Base-by-base conservation (phyloP, 352 stramenopile genomes). In the Phytopythium helicoides region DNA sequence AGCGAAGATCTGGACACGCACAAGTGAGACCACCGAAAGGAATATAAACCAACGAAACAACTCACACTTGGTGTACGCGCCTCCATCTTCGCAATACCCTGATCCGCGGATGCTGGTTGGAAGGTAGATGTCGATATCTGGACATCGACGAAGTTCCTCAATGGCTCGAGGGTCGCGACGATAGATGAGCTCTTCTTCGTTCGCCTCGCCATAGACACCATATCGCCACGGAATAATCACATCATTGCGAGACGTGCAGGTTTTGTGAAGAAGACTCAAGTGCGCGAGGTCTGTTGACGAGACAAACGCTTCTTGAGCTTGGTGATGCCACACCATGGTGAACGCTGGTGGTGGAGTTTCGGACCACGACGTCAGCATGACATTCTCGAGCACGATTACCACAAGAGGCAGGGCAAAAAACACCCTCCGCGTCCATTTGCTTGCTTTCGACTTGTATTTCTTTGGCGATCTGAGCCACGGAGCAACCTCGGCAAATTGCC, bases 61-160 rank as follows among this genome's bases (percentile, higher is more conserved):
- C 64, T 19, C 45, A 81, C 71, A 77, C 31, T 82, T 78, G 0
- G 68, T 47, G 50, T 86, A 86, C 1, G 66, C 74, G 12, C 68
- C 54, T 3, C 52, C 59, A 35, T 86, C 74, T 42, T 86, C 74
- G 44, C 74, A 86, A 36, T 86, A 86, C 3, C 74, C 74, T 25
- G 80, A 62, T 9, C 55, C 55, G n/a, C 71, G 70, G n/a, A 85
- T 36, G 40, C 28, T 21, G 2, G 8, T 10, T 11, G 71, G 68
- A 12, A 81, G 49, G 37, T 68, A 82, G 42, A 85, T 71, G 38
- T 85, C 70, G n/a, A 84, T 51, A 15, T 76, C 64, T 9, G 71
- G 66, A 19, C 73, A 84, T 39, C 71, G 54, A 2, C 49, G 42
- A 6, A 84, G 35, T 38, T 69, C 60, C 21, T 67, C 45, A 19